Conservation (phyloP, 2,329 filamentous ascomycete genomes). For the Pyrenophora tritici-repentis region DNA sequence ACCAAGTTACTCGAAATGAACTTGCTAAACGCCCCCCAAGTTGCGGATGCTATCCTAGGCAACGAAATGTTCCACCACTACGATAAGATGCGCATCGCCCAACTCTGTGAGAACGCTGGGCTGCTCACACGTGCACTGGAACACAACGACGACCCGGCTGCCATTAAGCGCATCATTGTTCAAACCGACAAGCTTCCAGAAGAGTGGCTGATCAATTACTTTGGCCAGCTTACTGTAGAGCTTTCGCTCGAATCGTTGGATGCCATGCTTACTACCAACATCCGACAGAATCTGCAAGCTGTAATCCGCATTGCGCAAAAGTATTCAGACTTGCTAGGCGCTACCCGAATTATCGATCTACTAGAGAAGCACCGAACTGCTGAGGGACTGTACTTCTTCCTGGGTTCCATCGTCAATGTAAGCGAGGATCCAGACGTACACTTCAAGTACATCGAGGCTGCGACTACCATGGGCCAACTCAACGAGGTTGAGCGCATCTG, state of each 20-base stretch:
- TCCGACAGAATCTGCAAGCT: constrained; percentile 92
- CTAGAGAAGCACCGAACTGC: constrained; percentile 98
- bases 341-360: constrained; percentile 86
- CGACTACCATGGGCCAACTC: constrained; percentile 89
- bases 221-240: constrained; percentile 92
- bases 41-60: constrained; percentile 94
- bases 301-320: constrained; percentile 97
- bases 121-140: constrained; percentile 75
- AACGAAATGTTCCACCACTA: constrained; percentile 99
- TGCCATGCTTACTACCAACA: constrained; percentile 95
- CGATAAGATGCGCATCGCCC: constrained; percentile 85
- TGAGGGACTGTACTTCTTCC: constrained; percentile 97
- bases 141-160: constrained; percentile 87
- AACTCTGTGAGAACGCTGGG: constrained; percentile 90
- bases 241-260: constrained; percentile 93
- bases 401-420: constrained; percentile 96
- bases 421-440: constrained; percentile 94
- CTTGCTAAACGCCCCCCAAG: constrained; percentile 91
- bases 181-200: constrained; percentile 86
- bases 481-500: constrained; percentile 97
- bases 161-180: constrained; percentile 87
- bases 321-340: constrained; percentile 91
- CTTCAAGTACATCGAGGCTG: constrained; percentile 99
- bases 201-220: constrained; percentile 91
- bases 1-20: constrained; percentile 98